Base-by-base conservation (phyloP, 2,329 filamentous ascomycete species). In the Fusarium chaquense region DNA sequence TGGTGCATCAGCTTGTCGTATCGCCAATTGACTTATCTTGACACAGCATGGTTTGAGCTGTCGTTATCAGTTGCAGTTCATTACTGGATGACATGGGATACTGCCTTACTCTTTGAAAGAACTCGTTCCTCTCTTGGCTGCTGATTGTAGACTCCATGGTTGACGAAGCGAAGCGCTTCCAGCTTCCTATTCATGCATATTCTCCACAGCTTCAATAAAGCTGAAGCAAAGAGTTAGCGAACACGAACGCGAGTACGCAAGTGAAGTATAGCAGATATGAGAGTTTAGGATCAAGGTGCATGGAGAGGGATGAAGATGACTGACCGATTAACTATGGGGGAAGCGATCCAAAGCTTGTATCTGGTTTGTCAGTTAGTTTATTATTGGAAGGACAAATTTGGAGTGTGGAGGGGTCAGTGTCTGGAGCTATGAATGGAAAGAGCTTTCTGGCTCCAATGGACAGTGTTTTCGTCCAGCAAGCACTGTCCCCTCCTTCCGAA, bases 11-110 rank as follows among this genome's bases (percentile, higher is more conserved):
- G 81, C 72, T 38, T 86, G 79, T 54, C 82, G 82, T 24, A 89
- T 82, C 3, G 85, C 83, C 55, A 89, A 78, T 74, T 88, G 83
- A 78, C 86, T 89, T 65, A 90, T 85, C 59, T 84, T 82, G 58
- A 91, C 82, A 71, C 89, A 91, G 69, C 80, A 84, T 76, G 88
- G 87, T 78, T 90, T 90, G 63, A 91, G 84, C 89, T 91, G 53
- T 1, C 9, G 2, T 18, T 44, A 47, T 76, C 45, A 73, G 63
- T 52, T n/a, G 22, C 13, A 10, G 22, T 16, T 12, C 6, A 15
- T 28, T 5, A 1, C 4, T 10, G 4, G n/a, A 11, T 38, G 3
- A 28, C n/a, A 32, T 2, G 9, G 7, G 18, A 20, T 46, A 20
- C n/a, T 7, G 15, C 9, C 58, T 33, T 12, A 78, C 77, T 60